Base-by-base conservation (phyloP, 208 protist species). In the Chromosphaera perkinsii region DNA sequence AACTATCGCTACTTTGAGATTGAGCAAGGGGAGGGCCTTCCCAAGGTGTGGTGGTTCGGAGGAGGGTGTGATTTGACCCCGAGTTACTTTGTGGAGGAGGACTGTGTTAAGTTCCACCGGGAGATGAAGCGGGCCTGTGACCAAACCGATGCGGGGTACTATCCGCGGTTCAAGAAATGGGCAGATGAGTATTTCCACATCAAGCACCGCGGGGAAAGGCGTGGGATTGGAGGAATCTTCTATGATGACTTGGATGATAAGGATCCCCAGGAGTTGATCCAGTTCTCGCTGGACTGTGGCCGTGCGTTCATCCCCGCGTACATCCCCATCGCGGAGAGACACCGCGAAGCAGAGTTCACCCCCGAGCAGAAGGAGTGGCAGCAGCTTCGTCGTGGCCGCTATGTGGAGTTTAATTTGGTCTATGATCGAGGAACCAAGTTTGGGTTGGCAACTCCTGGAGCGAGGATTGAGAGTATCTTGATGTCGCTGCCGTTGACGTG, bases 161-260 rank as follows among this genome's bases (percentile, higher is more conserved):
- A 91, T 73, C 37, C 63, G 1, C 43, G 68, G n/a, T 84, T 83
- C 63, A 91, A 91, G 74, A 61, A 66, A 62, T 78, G 76, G 70
- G 88, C 83, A 51, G 87, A 92, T 64, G 73, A 83, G 20, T 92
- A 92, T 64, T 92, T 92, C 64, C 76, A 69, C 57, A 73, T 87
- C 27, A 51, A 49, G 36, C 83, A 90, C 63, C 17, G 56, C 10
- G 58, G 47, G 20, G 87, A 92, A 68, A 56, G 72, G 0, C 73
- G 88, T 22, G 88, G 88, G 57, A 76, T 91, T 9, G 86, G 87
- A 47, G 88, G 88, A 57, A 45, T 90, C 22, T 91, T 92, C 65
- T 92, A 81, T 67, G 84, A 91, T 60, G 74, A 89, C 68, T 63
- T 90, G 29, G 77, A 77, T 32, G 51, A 69, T 20, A 20, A 33